Percentiles rank a stretch among this genome's conserved stretches.
Evolutionary conservation across 164 flowering plant species (phyloP).

Genomic region (Tetracentron sinense): DNA sequence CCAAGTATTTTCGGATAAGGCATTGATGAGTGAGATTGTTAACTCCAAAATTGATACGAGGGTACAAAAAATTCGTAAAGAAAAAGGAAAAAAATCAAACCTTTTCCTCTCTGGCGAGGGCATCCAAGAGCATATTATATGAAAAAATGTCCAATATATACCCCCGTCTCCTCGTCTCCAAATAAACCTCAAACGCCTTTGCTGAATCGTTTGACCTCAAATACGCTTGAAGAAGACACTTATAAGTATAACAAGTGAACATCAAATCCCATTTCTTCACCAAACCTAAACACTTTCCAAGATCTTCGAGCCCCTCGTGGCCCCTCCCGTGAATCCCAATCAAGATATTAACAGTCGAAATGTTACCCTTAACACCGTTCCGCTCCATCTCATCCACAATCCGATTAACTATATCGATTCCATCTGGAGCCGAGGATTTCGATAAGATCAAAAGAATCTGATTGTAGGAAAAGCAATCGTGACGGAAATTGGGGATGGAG

Average conservation of each 20-base stretch:
- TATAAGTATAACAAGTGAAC: conserved; percentile 69
- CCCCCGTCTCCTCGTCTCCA: conserved; percentile 53
- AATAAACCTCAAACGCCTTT: conserved; percentile 48
- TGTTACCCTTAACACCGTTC: conserved; percentile 42
- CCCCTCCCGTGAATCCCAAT: conserved; percentile 48
- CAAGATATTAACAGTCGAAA: conserved; percentile 77
- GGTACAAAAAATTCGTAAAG: background rate
- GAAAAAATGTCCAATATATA: conserved; percentile 60
- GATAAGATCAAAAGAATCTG: conserved; percentile 64
- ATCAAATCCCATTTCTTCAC: conserved; percentile 69
- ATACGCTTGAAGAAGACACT: conserved; percentile 75
- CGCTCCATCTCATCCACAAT: conserved; percentile 60
- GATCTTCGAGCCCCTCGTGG: conserved; percentile 26
- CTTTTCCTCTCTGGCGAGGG: conserved; percentile 67
- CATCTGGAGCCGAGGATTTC: conserved; percentile 31
- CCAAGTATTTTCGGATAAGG: too few species aligned
- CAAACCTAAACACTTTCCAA: conserved; percentile 50
- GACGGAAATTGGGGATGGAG: conserved; percentile 52
- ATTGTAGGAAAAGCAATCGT: conserved; percentile 70
- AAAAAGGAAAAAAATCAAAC: conserved; percentile 24
- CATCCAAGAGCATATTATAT: conserved; percentile 81
- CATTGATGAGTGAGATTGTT: too few species aligned
- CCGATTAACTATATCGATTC: conserved; percentile 25
- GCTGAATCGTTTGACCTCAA: conserved; percentile 39
- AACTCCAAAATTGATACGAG: background rate